phyloP scores from a whole-genome alignment of 352 stramenopile genomes.

The Phytophthora hibernalis region DNA sequence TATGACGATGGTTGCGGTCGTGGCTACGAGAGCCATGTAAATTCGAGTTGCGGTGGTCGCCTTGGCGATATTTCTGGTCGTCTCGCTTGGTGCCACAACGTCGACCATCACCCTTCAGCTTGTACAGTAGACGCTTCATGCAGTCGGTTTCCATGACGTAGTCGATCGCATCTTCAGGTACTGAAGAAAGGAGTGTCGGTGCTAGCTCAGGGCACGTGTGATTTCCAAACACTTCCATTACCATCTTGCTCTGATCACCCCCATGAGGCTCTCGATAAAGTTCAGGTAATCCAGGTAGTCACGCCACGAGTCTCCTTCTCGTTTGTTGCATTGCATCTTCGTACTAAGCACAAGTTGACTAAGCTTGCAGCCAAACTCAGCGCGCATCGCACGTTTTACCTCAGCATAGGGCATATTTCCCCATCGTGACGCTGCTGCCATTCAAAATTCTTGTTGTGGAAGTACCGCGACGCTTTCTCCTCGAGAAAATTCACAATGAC shows the following conservation, averaged over 20 bases:
- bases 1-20: background rate
- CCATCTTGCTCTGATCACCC: background rate
- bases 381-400: background rate
- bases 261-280: conserved; percentile 19
- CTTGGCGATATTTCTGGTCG: background rate
- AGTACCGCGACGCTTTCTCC: conserved; percentile 11
- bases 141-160: background rate
- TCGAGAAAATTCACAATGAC: conserved; percentile 20
- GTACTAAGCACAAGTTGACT: conserved; percentile 14
- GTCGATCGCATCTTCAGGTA: background rate
- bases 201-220: conserved; percentile 1
- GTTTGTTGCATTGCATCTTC: conserved; percentile 4
- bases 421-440: conserved; percentile 5
- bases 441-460: conserved; percentile 19
- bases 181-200: background rate
- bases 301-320: conserved; percentile 1
- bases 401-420: background rate
- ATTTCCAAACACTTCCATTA: conserved; percentile 12
- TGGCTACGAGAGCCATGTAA: background rate
- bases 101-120: background rate
- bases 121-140: conserved; percentile 12
- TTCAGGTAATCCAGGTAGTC: conserved; percentile 19
- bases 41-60: background rate
- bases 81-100: background rate
- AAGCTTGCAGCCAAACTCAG: conserved; percentile 8